Conservation (phyloP, 208 protist genomes). For the Trypanosoma caninum region DNA sequence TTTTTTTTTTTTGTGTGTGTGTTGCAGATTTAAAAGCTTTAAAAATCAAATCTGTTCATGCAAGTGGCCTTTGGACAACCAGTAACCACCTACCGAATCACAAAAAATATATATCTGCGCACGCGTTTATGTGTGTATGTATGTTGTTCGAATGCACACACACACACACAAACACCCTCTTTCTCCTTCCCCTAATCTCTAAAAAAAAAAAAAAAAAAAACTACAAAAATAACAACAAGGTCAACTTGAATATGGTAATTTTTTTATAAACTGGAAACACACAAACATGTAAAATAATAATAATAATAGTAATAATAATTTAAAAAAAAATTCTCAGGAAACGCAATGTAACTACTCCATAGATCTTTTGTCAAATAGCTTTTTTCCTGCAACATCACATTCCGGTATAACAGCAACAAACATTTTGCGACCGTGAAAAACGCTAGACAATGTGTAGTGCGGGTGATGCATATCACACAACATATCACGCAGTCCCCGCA, state of each 20-base stretch:
- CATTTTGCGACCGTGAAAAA: constrained; percentile 57
- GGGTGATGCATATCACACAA: constrained; percentile 75
- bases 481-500: constrained; percentile 52
- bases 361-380: constrained; percentile 1
- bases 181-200: too few relatives aligned
- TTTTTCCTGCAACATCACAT: constrained; percentile 45
- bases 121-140: too few relatives aligned
- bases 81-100: too few relatives aligned
- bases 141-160: too few relatives aligned
- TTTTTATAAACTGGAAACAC: background rate
- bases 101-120: too few relatives aligned
- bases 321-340: background rate
- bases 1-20: background rate
- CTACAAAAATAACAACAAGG: background rate
- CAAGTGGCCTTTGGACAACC: too few relatives aligned
- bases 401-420: constrained; percentile 81
- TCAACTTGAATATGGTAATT: background rate
- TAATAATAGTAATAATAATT: background rate
- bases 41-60: too few relatives aligned
- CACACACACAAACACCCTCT: too few relatives aligned
- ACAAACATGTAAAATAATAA: background rate
- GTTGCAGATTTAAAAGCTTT: too few relatives aligned
- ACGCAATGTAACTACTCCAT: constrained; percentile 1
- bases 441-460: constrained; percentile 80
- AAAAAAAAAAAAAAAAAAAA: background rate